Conservation (phyloP, 2,329 filamentous ascomycete genomes). For the Pseudogymnoascus sp. region DNA sequence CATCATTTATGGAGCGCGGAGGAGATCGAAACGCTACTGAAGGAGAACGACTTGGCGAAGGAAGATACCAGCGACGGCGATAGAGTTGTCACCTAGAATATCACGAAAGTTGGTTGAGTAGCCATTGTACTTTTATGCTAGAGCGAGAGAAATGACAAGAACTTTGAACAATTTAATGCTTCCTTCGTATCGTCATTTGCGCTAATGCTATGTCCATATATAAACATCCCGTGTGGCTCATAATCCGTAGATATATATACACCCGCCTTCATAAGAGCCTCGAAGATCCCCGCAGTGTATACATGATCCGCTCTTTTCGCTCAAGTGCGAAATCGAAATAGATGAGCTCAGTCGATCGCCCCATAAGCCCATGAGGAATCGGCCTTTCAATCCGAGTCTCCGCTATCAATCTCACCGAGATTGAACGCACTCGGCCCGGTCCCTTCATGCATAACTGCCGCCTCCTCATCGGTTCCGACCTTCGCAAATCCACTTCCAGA, state of each 20-base stretch:
- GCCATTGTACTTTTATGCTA: conserved; percentile 7
- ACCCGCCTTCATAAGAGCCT: not conserved
- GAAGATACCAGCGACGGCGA: conserved; percentile 40
- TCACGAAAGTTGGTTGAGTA: not conserved
- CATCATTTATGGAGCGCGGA: conserved; percentile 96
- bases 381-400: not conserved
- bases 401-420: not conserved
- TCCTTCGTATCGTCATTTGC: not conserved
- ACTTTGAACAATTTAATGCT: not conserved
- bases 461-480: conserved; percentile 12
- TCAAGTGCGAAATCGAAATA: not conserved
- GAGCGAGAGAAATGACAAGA: conserved; percentile 7
- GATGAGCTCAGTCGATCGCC: not conserved
- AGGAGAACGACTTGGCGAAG: conserved; percentile 93
- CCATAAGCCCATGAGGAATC: not conserved
- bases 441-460: not conserved
- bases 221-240: not conserved
- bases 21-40: conserved; percentile 87
- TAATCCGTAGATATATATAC: not conserved
- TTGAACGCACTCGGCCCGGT: conserved; percentile 8
- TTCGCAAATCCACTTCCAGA: conserved; percentile 11
- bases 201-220: not conserved
- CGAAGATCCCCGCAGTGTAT: not conserved
- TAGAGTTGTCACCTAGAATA: conserved; percentile 3
- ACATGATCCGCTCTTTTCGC: not conserved